Percentiles rank a stretch among this genome's conserved stretches.
Evolutionary conservation across 1,284 basidiomycete species (phyloP).

Genomic region (Fomitopsis pinicola): DNA sequence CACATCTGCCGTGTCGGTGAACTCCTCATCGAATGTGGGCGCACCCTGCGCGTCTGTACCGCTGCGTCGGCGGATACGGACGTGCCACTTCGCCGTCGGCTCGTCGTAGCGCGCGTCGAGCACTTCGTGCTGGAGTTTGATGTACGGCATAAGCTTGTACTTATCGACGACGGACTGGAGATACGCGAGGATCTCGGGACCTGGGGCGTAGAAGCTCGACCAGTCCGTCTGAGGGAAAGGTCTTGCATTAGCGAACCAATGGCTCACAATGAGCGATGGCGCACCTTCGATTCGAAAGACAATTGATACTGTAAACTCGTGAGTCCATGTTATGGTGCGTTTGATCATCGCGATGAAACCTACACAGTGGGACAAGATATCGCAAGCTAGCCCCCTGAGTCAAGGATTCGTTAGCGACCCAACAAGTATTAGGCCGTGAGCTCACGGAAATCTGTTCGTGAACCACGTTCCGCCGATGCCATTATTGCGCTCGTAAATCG

Average conservation of each 20-base stretch:
- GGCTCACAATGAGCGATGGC: neutral
- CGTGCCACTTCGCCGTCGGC: conserved; percentile 45
- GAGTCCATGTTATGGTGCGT: neutral
- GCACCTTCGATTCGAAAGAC: conserved; percentile 53
- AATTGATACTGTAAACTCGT: conserved; percentile 44
- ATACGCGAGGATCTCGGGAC: conserved; percentile 52
- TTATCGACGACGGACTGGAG: conserved; percentile 51
- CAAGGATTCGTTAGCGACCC: neutral
- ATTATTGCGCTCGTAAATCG: conserved; percentile 55
- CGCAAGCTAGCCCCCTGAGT: conserved; percentile 6
- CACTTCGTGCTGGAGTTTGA: conserved; percentile 52
- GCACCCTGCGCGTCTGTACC: conserved; percentile 14
- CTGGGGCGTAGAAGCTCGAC: conserved; percentile 57
- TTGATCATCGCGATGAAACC: neutral
- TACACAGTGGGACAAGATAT: conserved; percentile 5
- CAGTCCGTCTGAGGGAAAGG: conserved; percentile 40
- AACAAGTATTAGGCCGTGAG: neutral
- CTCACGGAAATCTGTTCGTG: conserved; percentile 33
- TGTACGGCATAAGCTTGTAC: conserved; percentile 48
- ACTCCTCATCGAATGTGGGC: conserved; percentile 31
- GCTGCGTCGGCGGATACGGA: conserved; percentile 35
- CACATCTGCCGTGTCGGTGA: conserved; percentile 49
- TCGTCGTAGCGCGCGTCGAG: conserved; percentile 48
- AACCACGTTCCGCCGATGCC: conserved; percentile 61
- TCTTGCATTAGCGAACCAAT: neutral